These are phyloP conservation scores for Tylopilus sp. DNA, from an alignment of 768 basidiomycete species.

Conservation along the genomic window DNA sequence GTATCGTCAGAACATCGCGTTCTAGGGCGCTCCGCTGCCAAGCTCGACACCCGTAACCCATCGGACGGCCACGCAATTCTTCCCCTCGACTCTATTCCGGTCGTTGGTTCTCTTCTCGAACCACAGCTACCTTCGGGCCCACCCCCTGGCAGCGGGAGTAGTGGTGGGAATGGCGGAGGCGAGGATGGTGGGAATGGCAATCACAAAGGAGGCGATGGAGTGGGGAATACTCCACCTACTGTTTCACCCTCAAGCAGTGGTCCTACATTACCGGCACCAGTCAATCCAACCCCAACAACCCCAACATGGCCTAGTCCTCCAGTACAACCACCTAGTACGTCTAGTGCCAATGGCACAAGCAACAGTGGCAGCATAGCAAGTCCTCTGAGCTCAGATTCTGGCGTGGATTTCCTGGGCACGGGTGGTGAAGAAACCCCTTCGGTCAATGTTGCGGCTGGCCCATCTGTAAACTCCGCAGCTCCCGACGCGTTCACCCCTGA, in stretches of 20 bases:
- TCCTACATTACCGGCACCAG: neutral
- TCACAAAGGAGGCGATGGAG: neutral
- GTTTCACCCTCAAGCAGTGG: conserved; percentile 2
- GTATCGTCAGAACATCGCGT: conserved; percentile 8
- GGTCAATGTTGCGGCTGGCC: neutral
- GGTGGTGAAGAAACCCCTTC: neutral
- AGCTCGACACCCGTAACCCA: conserved; percentile 37
- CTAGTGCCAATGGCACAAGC: neutral
- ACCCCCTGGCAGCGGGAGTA: no score
- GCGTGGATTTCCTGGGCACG: neutral
- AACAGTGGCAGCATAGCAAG: neutral
- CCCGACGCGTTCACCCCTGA: neutral
- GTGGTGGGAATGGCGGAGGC: neutral
- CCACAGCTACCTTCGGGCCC: no score
- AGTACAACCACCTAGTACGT: neutral
- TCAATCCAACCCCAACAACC: neutral
- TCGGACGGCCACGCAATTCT: conserved; percentile 37
- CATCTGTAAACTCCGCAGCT: neutral
- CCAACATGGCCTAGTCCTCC: neutral
- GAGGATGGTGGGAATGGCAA: neutral
- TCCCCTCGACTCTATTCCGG: conserved; percentile 31
- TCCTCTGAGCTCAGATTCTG: neutral
- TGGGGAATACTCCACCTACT: neutral
- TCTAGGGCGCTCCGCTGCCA: conserved; percentile 7
- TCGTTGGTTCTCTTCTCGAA: conserved; percentile 39